Conservation (phyloP, 768 basidiomycete species). For the Leccinum subgranulosum region DNA sequence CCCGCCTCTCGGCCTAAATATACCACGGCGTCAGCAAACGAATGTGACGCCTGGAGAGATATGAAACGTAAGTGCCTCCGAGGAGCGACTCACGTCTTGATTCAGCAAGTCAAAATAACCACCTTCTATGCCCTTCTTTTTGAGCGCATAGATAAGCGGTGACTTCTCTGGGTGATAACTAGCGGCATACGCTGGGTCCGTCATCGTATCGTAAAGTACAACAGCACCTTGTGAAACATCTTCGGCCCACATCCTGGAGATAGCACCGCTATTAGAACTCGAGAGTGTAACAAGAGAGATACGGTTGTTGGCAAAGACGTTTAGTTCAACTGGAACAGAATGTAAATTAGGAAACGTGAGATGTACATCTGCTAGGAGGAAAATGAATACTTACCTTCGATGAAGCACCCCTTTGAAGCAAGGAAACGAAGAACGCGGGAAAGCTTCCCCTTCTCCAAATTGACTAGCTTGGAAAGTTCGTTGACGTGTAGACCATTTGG, state of each 20-base stretch:
- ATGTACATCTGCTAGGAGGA: not conserved
- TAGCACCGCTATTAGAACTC: conserved; percentile 6
- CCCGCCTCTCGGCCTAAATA: conserved; percentile 11
- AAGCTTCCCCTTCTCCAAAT: not conserved
- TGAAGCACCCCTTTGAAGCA: conserved; percentile 29
- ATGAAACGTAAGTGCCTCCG: not conserved
- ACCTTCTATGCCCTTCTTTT: conserved; percentile 12
- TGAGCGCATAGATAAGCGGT: conserved; percentile 19
- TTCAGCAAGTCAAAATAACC: conserved; percentile 21
- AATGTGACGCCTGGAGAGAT: not conserved
- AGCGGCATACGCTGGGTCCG: conserved; percentile 22
- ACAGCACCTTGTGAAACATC: conserved; percentile 14
- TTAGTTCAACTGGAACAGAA: conserved; percentile 12
- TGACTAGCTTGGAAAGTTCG: not conserved
- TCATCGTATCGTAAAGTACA: conserved; percentile 25
- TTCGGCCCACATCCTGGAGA: conserved; percentile 4
- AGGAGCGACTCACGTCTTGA: conserved; percentile 15
- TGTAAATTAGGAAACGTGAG: not conserved
- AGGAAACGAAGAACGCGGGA: conserved; percentile 30
- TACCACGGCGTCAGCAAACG: not conserved
- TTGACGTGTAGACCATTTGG: not conserved
- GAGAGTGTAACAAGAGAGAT: conserved; percentile 28
- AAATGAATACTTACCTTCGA: conserved; percentile 19
- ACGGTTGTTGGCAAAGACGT: conserved; percentile 26
- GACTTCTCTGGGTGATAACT: conserved; percentile 21